These are phyloP conservation scores for Sequoiadendron giganteum DNA, from an alignment of 75 land plant genomes.

Conservation along the genomic window DNA sequence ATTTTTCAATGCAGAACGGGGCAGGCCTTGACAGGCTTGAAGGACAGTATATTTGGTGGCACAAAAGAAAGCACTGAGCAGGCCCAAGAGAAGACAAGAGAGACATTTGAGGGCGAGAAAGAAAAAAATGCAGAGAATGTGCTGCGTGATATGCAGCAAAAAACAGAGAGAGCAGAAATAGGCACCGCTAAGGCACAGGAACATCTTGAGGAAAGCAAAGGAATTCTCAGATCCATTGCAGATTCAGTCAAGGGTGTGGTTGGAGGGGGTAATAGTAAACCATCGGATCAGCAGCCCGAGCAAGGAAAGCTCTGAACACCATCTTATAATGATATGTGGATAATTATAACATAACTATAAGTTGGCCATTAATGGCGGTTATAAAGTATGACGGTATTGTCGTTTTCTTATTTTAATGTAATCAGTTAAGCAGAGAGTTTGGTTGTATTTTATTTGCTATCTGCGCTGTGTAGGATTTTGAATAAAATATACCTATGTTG, in stretches of 20 bases:
- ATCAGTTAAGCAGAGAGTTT: too few relatives aligned
- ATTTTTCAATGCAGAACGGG: not conserved
- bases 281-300: not conserved
- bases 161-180: not conserved
- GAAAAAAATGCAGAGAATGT: not conserved
- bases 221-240: not conserved
- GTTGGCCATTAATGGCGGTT: not conserved
- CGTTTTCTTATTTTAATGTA: not conserved
- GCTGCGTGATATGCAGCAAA: not conserved
- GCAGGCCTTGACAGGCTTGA: not conserved
- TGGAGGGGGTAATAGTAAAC: not conserved
- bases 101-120: not conserved
- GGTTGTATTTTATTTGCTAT: too few relatives aligned
- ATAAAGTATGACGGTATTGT: not conserved
- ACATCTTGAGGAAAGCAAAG: not conserved
- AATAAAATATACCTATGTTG: too few relatives aligned
- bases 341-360: not conserved
- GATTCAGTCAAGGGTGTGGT: not conserved
- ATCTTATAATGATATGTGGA: not conserved
- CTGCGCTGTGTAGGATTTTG: too few relatives aligned
- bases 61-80: not conserved
- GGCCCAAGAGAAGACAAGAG: not conserved
- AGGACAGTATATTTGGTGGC: constrained; percentile 2
- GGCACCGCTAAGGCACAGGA: not conserved
- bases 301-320: not conserved